phyloP scores from a whole-genome alignment of 352 stramenopile genomes.

The Phytophthora colocasiae region DNA sequence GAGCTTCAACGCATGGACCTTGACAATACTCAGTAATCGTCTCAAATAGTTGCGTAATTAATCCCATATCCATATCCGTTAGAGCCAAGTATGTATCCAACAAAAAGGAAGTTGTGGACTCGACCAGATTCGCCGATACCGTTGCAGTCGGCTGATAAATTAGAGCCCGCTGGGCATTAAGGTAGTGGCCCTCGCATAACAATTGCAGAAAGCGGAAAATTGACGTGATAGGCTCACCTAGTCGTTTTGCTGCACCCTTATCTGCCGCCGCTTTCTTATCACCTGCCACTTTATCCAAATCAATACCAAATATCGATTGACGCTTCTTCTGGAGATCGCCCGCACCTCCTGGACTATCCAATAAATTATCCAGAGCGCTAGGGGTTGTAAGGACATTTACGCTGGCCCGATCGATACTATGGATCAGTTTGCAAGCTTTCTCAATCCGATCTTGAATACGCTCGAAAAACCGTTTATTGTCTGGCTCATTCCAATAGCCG shows the following conservation, averaged over 20 bases:
- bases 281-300: constrained; percentile 7
- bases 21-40: constrained; percentile 86
- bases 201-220: constrained; percentile 81
- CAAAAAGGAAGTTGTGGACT: constrained; percentile 71
- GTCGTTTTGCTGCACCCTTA: constrained; percentile 19
- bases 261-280: constrained; percentile 12
- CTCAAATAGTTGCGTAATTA: constrained; percentile 79
- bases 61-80: constrained; percentile 52
- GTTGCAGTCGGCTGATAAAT: constrained; percentile 48
- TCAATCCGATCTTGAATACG: constrained; percentile 57
- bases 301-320: constrained; percentile 28
- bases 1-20: constrained; percentile 71
- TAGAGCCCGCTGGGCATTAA: constrained; percentile 65
- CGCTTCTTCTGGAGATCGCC: constrained; percentile 21
- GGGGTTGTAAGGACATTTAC: constrained; percentile 4
- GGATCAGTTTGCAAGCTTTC: constrained; percentile 55
- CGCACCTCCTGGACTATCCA: constrained; percentile 5
- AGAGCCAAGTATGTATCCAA: constrained; percentile 66
- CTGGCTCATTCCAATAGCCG: constrained; percentile 46
- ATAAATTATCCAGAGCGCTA: constrained; percentile 1
- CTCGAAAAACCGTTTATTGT: constrained; percentile 55
- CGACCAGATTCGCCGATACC: constrained; percentile 61
- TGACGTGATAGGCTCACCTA: constrained; percentile 42
- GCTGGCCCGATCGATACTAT: constrained; percentile 38
- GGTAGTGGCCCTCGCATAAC: constrained; percentile 75